A percentile compares a stretch with the other conserved stretches of the same genome.
Conservation (phyloP, 306 rosid genomes). For the Fagus crenata region DNA sequence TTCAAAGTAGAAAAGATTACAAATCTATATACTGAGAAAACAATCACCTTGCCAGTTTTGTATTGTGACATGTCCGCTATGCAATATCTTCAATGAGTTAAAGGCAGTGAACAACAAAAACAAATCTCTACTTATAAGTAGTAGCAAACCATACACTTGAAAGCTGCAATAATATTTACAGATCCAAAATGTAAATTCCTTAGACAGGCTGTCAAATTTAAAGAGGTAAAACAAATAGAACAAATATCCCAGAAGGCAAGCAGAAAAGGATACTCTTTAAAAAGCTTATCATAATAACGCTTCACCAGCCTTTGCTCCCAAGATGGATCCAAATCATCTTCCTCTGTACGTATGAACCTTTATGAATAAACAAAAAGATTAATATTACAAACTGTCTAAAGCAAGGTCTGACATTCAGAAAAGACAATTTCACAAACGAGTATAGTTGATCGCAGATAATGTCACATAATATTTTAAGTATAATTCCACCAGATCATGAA, state of each 20-base stretch:
- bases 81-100: constrained; percentile 72
- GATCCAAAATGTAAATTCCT: no score
- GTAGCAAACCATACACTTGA: no score
- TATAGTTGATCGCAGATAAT: not conserved
- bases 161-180: no score
- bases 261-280: constrained; percentile 87
- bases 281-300: constrained; percentile 88
- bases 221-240: no score
- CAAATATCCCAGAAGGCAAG: no score
- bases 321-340: constrained; percentile 85
- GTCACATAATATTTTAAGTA: not conserved
- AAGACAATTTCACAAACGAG: not conserved
- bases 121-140: not conserved
- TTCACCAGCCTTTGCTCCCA: constrained; percentile 99
- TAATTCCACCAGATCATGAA: not conserved
- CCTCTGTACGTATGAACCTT: constrained; percentile 91
- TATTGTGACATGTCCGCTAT: constrained; percentile 95
- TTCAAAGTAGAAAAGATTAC: not conserved
- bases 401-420: not conserved
- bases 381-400: not conserved
- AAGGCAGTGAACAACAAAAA: constrained; percentile 50
- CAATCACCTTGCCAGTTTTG: constrained; percentile 86
- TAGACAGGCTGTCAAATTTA: no score
- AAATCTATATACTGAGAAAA: not conserved
- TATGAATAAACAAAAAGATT: not conserved